Evolutionary conservation across 2,329 filamentous ascomycete species (phyloP).

Genomic region (Arthrinium phaeospermum): DNA sequence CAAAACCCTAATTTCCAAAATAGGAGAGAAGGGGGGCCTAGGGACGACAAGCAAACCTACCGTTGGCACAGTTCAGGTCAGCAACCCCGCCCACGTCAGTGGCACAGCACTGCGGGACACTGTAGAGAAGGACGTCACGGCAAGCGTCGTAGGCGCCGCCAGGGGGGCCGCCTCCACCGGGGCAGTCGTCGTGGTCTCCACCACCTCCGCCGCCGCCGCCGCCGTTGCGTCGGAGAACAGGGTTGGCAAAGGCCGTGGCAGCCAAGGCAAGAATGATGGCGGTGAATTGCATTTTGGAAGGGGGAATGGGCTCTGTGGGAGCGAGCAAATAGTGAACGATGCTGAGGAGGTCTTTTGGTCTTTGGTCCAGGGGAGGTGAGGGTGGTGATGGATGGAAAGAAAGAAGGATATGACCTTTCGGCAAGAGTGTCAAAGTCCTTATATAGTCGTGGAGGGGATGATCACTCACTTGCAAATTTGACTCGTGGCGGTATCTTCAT

Average conservation of each 20-base stretch:
- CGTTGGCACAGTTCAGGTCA: not conserved
- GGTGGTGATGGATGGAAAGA: not conserved
- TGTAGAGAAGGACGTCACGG: conserved; percentile 1
- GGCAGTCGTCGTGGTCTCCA: not conserved
- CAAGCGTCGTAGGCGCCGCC: not conserved
- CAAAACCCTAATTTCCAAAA: not conserved
- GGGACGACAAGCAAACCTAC: no score
- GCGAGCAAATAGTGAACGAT: not conserved
- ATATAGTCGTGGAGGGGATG: not conserved
- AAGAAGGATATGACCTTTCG: no score
- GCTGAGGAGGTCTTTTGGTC: not conserved
- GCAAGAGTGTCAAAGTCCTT: not conserved
- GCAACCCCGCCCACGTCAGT: not conserved
- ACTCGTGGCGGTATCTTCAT: not conserved
- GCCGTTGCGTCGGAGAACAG: not conserved
- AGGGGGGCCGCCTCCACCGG: not conserved
- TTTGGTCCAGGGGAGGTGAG: not conserved
- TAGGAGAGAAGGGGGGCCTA: not conserved
- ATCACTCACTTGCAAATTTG: no score
- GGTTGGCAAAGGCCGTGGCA: conserved; percentile 3
- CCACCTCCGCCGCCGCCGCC: not conserved
- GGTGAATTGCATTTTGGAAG: not conserved
- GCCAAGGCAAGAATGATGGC: not conserved
- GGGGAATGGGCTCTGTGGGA: not conserved
- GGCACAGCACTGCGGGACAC: conserved; percentile 4